Percentiles rank a stretch among this genome's conserved stretches.
phyloP scores from a whole-genome alignment of 495 filamentous ascomycete genomes.

The Tuber melanosporum region DNA sequence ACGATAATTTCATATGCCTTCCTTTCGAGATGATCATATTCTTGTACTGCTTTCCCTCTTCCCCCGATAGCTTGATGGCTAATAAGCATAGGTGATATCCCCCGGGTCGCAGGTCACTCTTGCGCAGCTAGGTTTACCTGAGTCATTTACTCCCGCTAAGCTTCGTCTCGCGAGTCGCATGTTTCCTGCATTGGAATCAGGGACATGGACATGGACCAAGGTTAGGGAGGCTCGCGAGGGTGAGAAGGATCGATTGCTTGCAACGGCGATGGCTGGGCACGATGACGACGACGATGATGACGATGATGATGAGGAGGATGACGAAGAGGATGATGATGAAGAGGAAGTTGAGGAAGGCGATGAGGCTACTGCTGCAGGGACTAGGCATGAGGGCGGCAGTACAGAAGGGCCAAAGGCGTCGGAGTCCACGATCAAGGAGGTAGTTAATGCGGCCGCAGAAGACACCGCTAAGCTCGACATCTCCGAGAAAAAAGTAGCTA shows the following conservation, averaged over 20 bases:
- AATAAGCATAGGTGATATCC: constrained; percentile 65
- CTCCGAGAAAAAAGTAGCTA: constrained; percentile 16
- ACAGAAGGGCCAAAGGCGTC: neutral
- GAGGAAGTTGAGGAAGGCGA: constrained; percentile 30
- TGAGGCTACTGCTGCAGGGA: constrained; percentile 36
- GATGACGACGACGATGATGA: constrained; percentile 47
- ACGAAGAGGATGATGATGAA: constrained; percentile 39
- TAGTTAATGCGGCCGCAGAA: constrained; percentile 9
- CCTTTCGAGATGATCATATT: constrained; percentile 72
- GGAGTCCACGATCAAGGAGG: constrained; percentile 42
- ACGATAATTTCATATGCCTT: constrained; percentile 50
- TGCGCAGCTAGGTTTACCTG: constrained; percentile 85
- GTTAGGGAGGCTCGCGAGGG: constrained; percentile 56
- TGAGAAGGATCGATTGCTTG: constrained; percentile 51
- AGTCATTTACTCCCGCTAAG: constrained; percentile 79
- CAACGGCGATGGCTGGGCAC: constrained; percentile 38
- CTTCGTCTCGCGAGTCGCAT: constrained; percentile 82
- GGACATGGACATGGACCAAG: constrained; percentile 77
- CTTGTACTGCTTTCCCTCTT: constrained; percentile 49
- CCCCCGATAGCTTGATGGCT: neutral
- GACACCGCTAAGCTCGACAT: constrained; percentile 17
- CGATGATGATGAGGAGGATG: constrained; percentile 47
- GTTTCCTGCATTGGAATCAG: constrained; percentile 71
- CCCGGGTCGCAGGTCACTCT: constrained; percentile 90
- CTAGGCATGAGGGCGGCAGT: neutral